Percentiles rank a stretch among this genome's conserved stretches.
Evolutionary conservation across 257 asterid genomes (phyloP).

Genomic region (Misopates orontium): DNA sequence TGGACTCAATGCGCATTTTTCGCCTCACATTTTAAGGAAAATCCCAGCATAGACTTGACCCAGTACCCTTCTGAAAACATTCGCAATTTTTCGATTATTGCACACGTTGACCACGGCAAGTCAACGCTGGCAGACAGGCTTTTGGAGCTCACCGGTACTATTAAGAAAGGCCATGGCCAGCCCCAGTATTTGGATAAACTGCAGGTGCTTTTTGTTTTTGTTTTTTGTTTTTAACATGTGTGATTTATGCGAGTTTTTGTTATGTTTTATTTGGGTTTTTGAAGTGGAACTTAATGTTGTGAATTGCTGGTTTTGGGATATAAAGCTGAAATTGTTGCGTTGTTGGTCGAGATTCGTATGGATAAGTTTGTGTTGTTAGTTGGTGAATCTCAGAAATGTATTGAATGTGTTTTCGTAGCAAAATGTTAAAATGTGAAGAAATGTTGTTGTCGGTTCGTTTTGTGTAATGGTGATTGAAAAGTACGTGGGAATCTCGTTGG

Average conservation of each 20-base stretch:
- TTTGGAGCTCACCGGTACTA: conserved; percentile 94
- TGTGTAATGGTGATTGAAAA: neutral
- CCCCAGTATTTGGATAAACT: conserved; percentile 96
- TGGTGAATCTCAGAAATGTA: neutral
- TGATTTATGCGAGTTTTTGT: neutral
- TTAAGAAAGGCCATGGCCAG: conserved; percentile 92
- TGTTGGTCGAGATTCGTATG: no score
- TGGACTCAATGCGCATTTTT: conserved; percentile 60
- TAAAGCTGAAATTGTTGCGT: no score
- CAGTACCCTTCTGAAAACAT: conserved; percentile 70
- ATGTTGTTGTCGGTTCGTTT: no score
- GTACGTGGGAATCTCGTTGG: conserved; percentile 4
- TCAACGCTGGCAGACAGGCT: conserved; percentile 98
- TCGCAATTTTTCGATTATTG: conserved; percentile 96
- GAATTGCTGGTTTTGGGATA: neutral
- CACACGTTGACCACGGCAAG: conserved; percentile 97
- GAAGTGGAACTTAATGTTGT: neutral
- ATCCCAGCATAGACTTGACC: conserved; percentile 64
- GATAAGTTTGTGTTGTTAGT: neutral
- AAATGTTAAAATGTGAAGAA: no score
- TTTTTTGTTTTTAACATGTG: neutral
- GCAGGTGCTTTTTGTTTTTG: conserved; percentile 53
- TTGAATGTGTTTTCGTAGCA: neutral
- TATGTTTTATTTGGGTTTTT: neutral
- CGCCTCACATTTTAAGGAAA: conserved; percentile 71